Evolutionary conservation across 768 basidiomycete species (phyloP), one percentile per base, ranked within the genome.

Genomic region (Tricholoma sp.): DNA sequence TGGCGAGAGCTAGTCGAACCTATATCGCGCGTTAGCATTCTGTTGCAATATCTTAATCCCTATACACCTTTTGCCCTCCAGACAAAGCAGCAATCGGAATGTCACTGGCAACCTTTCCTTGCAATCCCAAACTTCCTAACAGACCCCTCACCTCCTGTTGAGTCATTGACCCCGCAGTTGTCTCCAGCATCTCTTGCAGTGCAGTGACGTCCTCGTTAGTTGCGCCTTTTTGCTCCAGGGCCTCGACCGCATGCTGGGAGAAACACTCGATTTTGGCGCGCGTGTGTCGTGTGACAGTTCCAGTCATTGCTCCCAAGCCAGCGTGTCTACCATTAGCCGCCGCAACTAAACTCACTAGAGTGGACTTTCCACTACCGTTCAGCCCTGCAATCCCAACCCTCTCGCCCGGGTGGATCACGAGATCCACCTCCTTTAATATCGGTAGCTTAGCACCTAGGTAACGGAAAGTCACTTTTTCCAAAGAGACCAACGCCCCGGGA

Each of bases 161-260:
- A 5, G 69, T 66, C 32, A 71, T 54, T 9, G 63, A 52, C 44
- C 65, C 63, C 13, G 8, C 59, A 18, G 61, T 64, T 10, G 41
- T 32, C n/a, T 57, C 57, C 57, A 59, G 55, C 52, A 66, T 47
- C 53, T 66, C 60, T 54, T 57, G 56, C 48, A 66, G 36, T 7
- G 65, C 61, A 8, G 63, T 64, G 6, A 64, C 57, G 51, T 59
- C 54, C 29, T 28, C 32, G 34, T 64, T 39, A 12, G 59, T 52
- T 41, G 76, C 75, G 7, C 71, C 68, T 36, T 61, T 64, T 11
- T 65, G 65, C 52, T 63, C 66, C 50, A 71, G 72, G 39, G 76
- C 73, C 59, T 86, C 84, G 12, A 87, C 83, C 0, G 77, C 75
- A 63, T 85, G 81, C 61, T 88, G 85, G 0, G 77, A 77, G 62